These are phyloP conservation scores for Tagetes erecta DNA, from an alignment of 129 eudicot species.

Conservation along the genomic window DNA sequence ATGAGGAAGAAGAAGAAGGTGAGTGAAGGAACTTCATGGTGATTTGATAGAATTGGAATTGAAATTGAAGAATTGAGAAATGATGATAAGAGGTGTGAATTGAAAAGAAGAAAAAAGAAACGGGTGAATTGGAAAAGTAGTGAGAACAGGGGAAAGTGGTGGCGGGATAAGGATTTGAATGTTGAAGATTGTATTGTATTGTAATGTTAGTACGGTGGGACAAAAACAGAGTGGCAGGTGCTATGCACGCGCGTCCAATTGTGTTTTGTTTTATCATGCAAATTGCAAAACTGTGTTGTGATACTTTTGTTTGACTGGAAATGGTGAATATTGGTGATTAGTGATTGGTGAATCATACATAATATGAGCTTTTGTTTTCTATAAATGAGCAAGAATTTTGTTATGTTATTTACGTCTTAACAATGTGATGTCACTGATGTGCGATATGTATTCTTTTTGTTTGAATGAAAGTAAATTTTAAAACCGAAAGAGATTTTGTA, in stretches of 20 bases:
- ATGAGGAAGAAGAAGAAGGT: conserved; percentile 44
- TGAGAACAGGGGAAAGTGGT: conserved; percentile 34
- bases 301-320: background rate
- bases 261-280: background rate
- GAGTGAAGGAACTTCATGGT: conserved; percentile 50
- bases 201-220: background rate
- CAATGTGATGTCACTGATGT: too few relatives aligned
- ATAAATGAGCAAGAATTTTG: too few relatives aligned
- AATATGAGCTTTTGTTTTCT: too few relatives aligned
- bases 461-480: too few relatives aligned
- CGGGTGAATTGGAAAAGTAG: conserved; percentile 18
- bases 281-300: background rate
- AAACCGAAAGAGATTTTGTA: too few relatives aligned
- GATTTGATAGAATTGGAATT: conserved; percentile 3
- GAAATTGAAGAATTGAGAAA: conserved; percentile 15
- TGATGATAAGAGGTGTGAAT: conserved; percentile 11
- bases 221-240: conserved; percentile 35
- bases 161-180: conserved; percentile 79
- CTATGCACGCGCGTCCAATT: conserved; percentile 39
- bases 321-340: too few relatives aligned
- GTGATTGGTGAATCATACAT: too few relatives aligned
- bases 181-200: conserved; percentile 24
- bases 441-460: too few relatives aligned
- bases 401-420: too few relatives aligned
- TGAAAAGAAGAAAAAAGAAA: conserved; percentile 21